Evolutionary conservation across 495 filamentous ascomycete genomes (phyloP), one percentile per base, ranked within the genome.

Genomic region (Xylaria bambusicola): DNA sequence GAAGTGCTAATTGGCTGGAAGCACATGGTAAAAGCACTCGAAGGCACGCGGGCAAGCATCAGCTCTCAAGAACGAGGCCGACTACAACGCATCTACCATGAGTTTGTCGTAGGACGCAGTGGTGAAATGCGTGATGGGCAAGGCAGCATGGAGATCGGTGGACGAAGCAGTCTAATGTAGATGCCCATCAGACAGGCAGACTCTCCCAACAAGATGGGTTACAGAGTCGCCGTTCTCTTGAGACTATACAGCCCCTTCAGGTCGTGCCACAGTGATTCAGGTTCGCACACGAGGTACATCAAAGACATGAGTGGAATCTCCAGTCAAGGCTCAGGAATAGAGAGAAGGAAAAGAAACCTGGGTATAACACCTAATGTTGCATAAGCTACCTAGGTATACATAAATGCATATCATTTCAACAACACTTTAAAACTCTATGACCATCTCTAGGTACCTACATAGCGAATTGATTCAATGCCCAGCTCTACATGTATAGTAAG

Each of bases 111-210:
- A 6, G 92, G 91, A 7, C 81, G 94, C 59, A 96, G 91, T 71
- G 94, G 94, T 24, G 94, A 97, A 71, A 91, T 98, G 91, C 89
- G 83, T 40, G 92, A 86, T 72, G 94, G 94, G 9, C 88, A 98
- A 72, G 92, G 88, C 1, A 85, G 84, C 24, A 94, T 84, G 71
- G 94, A 98, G 74, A 83, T 98, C 69, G 94, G 94, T 3, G 95
- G 94, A 20, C 78, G 94, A 68, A 92, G 86, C 58, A 98, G 92
- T 76, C 78, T 98, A 66, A 97, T 97, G 93, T 97, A 78, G 70
- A 18, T 21, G 20, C 3, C 9, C 26, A 48, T 29, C 29, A 49
- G 24, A n/a, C 15, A 21, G 3, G 4, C 21, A 0, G 0, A 0
- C 10, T 13, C 7, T 3, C 27, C 1, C 12, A 9, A 38, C 36